Conservation (phyloP, 2,329 filamentous ascomycete genomes). For the Lasiodiplodia gonubiensis region DNA sequence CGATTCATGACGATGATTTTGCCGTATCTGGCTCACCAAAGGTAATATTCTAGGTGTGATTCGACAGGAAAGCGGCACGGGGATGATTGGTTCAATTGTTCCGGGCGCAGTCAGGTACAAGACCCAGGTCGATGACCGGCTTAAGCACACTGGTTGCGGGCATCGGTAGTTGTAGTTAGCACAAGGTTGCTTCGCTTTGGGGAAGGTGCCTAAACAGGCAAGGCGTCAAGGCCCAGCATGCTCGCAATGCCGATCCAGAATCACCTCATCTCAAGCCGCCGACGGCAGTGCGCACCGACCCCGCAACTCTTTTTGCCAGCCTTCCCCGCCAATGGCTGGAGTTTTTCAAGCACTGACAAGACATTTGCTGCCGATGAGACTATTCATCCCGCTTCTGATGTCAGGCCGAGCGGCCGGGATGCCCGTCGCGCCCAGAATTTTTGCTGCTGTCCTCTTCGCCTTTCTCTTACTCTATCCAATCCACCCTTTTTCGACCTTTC, state of each 20-base stretch:
- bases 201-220: conserved; percentile 8
- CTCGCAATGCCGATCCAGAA: conserved; percentile 26
- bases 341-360: background rate
- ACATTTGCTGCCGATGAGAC: conserved; percentile 1
- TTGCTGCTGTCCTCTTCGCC: too few species aligned
- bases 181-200: background rate
- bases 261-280: conserved; percentile 21
- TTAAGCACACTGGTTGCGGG: background rate
- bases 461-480: conserved; percentile 3
- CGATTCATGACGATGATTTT: too few species aligned
- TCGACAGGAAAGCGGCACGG: background rate
- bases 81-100: background rate
- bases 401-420: background rate
- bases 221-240: background rate
- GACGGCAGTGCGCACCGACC: background rate
- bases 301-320: conserved; percentile 8
- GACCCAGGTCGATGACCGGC: background rate
- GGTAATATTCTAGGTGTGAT: background rate
- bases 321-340: background rate
- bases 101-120: background rate
- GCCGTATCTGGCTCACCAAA: background rate
- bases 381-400: conserved; percentile 26
- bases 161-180: conserved; percentile 4
- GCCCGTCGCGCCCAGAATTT: background rate
- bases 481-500: background rate